These are phyloP conservation scores for Capsella bursapastoris DNA, from an alignment of 345 rosid genomes.

Conservation along the genomic window DNA sequence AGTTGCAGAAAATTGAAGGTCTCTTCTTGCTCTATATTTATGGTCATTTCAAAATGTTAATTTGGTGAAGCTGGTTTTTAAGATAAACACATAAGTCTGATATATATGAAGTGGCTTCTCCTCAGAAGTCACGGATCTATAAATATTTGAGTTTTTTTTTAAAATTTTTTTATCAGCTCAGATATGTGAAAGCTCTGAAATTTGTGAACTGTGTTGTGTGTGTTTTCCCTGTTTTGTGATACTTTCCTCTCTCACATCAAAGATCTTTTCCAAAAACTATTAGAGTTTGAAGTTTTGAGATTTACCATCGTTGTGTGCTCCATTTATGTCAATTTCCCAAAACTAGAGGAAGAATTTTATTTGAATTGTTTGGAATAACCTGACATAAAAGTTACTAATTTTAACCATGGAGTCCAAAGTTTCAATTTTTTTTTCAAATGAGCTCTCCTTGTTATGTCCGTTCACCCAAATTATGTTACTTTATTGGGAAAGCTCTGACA, in stretches of 20 bases:
- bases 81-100: no score
- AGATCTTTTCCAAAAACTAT: not conserved
- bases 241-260: not conserved
- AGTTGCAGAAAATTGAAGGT: constrained; percentile 84
- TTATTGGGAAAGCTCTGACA: constrained; percentile 21
- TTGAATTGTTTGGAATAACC: not conserved
- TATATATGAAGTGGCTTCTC: not conserved
- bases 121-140: constrained; percentile 20
- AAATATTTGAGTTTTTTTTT: not conserved
- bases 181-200: not conserved
- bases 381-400: constrained; percentile 16
- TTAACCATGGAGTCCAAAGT: constrained; percentile 4
- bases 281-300: constrained; percentile 13
- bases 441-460: not conserved
- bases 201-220: not conserved
- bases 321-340: not conserved
- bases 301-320: not conserved
- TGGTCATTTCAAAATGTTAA: not conserved
- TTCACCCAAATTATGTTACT: not conserved
- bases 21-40: constrained; percentile 10
- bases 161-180: not conserved
- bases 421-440: not conserved
- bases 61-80: no score
- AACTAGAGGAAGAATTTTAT: not conserved
- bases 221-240: not conserved